These are phyloP conservation scores for Furcasterigmium furcatum DNA, from an alignment of 2,329 filamentous ascomycete species.

Conservation along the genomic window DNA sequence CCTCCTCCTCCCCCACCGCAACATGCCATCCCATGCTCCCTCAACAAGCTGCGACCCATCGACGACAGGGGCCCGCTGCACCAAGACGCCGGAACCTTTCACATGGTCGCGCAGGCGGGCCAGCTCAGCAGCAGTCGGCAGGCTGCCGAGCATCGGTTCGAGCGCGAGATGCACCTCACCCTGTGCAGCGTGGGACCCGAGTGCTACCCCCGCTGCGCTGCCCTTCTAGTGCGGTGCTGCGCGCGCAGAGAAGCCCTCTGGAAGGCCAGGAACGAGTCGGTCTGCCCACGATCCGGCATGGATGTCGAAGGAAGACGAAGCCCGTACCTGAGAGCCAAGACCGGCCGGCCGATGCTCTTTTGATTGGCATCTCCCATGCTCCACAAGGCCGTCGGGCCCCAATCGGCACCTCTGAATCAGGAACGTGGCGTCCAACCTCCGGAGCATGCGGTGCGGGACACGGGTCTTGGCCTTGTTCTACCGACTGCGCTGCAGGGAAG, in stretches of 20 bases:
- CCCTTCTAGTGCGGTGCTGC: neutral
- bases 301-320: neutral
- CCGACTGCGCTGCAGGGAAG: neutral
- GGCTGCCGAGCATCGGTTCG: neutral
- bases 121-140: conserved; percentile 1
- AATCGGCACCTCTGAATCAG: conserved; percentile 7
- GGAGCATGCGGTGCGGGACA: neutral
- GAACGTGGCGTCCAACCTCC: conserved; percentile 7
- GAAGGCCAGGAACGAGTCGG: conserved; percentile 3
- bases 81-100: neutral
- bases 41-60: neutral
- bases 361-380: conserved; percentile 3
- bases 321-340: conserved; percentile 10
- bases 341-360: conserved; percentile 1
- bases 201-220: neutral
- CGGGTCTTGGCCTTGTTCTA: neutral
- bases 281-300: conserved; percentile 5
- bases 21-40: neutral
- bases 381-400: conserved; percentile 2
- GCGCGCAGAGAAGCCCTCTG: neutral
- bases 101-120: neutral
- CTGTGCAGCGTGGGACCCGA: neutral
- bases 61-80: neutral
- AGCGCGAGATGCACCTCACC: neutral
- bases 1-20: neutral